phyloP scores from a whole-genome alignment of 108 stramenopile genomes.

The Cyclostephanos tholiformis region DNA sequence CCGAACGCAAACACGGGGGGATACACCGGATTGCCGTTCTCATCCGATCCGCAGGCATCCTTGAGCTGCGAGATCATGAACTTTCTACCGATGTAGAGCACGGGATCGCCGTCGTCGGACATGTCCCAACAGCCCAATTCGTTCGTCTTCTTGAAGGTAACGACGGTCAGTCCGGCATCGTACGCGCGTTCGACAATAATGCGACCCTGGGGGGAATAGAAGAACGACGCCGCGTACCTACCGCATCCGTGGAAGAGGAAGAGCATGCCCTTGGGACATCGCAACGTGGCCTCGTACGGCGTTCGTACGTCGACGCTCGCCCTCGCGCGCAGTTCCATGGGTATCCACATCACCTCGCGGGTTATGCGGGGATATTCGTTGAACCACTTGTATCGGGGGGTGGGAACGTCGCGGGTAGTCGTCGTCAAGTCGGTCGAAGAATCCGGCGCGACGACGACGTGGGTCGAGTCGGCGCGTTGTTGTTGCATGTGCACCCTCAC shows the following conservation, averaged over 20 bases:
- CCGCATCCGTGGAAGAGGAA: conserved; percentile 51
- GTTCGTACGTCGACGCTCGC: neutral
- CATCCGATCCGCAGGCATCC: conserved; percentile 19
- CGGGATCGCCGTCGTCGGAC: conserved; percentile 23
- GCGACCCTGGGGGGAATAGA: conserved; percentile 49
- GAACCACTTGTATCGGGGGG: conserved; percentile 3
- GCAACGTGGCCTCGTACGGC: conserved; percentile 23
- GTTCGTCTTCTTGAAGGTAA: conserved; percentile 35
- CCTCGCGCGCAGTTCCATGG: conserved; percentile 10
- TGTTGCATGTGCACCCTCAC: neutral
- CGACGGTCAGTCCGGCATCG: conserved; percentile 22
- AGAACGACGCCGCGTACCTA: conserved; percentile 44
- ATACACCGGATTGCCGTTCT: conserved; percentile 3
- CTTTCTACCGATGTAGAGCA: conserved; percentile 25
- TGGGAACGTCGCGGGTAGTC: neutral
- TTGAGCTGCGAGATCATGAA: conserved; percentile 20
- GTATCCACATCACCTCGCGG: conserved; percentile 33
- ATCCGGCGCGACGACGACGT: neutral
- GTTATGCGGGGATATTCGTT: conserved; percentile 22
- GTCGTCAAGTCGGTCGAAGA: neutral
- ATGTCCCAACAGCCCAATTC: conserved; percentile 44
- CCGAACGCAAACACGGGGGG: conserved; percentile 47
- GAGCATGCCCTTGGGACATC: conserved; percentile 38
- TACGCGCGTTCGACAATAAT: conserved; percentile 25
- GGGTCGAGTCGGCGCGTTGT: neutral